Base-by-base conservation (phyloP, 2,329 filamentous ascomycete genomes). In the Verticillium klebahnii region DNA sequence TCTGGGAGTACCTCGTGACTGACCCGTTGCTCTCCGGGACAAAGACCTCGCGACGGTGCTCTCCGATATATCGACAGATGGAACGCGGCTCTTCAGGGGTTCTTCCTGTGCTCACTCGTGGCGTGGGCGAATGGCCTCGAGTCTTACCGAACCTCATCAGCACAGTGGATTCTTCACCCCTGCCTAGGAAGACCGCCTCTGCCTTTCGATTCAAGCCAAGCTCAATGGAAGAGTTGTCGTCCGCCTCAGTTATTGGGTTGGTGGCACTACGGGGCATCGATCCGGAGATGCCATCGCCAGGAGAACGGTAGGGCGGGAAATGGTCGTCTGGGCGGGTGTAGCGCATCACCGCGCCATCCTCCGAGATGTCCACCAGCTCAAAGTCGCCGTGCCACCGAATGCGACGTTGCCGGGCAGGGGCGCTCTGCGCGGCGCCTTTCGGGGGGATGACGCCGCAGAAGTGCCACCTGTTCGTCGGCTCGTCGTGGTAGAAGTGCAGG, bases 181-280 rank as follows among this genome's bases (percentile, higher is more conserved):
- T 25, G n/a, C 19, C 12, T 12, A 52, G 19, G 19, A 25, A 25
- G 3, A 52, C 45, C n/a, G 45, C 45, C 23, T 52, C 45, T 8
- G 19, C 45, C 19, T 52, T 52, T 25, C 19, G 45, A 14, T n/a
- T 52, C n/a, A 8, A 52, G 8, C 45, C 8, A 14, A 4, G 45
- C 9, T 52, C 37, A 15, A 19, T 19, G 8, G 19, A 3, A 8
- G 23, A 52, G 3, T 3, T 14, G 11, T 23, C 11, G 1, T 52
- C n/a, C 2, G 19, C n/a, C 3, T 45, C n/a, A 2, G 17, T n/a
- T 3, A 2, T n/a, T 7, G 15, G 8, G 0, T 9, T n/a, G 15
- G 15, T 23, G 8, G 39, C n/a, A 45, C n/a, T 9, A 6, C 3
- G 29, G 29, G 5, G 29, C 5, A 29, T 29, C 29, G 5, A 29